These are phyloP conservation scores for Ballota nigra DNA, from an alignment of 257 asterid genomes.

Conservation along the genomic window DNA sequence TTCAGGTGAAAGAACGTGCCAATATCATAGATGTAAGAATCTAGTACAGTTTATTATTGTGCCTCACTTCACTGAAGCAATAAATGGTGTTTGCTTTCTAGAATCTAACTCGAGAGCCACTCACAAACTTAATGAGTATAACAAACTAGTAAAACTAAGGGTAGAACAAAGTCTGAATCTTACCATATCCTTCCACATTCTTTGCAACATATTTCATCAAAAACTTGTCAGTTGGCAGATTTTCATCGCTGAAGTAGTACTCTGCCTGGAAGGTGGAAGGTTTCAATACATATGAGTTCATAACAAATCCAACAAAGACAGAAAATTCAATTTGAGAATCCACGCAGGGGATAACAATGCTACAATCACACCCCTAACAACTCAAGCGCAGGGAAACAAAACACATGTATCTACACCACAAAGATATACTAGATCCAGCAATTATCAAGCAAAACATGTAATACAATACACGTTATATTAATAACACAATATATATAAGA, in stretches of 20 bases:
- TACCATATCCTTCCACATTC: conserved; percentile 77
- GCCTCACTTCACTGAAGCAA: conserved; percentile 7
- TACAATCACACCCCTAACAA: background rate
- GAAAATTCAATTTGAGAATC: background rate
- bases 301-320: conserved; percentile 4
- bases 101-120: background rate
- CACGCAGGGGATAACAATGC: background rate
- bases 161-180: conserved; percentile 24
- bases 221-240: conserved; percentile 76
- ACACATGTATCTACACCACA: background rate
- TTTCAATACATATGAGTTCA: conserved; percentile 4
- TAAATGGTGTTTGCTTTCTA: background rate
- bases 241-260: conserved; percentile 94
- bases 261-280: conserved; percentile 60
- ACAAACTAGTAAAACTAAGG: background rate
- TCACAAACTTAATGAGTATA: background rate
- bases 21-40: background rate
- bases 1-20: conserved; percentile 4
- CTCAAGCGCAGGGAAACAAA: background rate
- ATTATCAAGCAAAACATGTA: conserved; percentile 4
- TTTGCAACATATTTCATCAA: conserved; percentile 57
- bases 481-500: background rate
- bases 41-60: background rate
- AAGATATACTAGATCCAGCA: background rate
- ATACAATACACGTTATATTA: background rate